Base-by-base conservation (phyloP, 2,329 filamentous ascomycete species). In the Emmonsia crescens region DNA sequence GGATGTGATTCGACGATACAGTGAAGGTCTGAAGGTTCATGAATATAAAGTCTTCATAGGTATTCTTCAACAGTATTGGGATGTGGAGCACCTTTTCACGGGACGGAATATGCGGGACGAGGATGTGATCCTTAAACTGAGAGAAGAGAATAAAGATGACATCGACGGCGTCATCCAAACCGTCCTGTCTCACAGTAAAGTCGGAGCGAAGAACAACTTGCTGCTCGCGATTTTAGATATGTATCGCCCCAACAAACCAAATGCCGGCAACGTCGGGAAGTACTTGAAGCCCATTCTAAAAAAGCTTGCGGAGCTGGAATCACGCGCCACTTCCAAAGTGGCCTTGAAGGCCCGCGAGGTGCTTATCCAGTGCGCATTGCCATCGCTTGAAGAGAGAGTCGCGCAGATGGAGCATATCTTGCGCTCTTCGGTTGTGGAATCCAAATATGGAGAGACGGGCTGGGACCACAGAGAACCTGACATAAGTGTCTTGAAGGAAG, bases 371-470 rank as follows among this genome's bases (percentile, higher is more conserved):
- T 96, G 91, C 73, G 92, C 94, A 60, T 84, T 99, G 74, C 94
- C 94, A 21, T 99, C 94, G 2, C 82, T 99, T 24, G 94, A 97
- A 76, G 94, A 99, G 82, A 88, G 94, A 68, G 89, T 89, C 31
- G 84, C 88, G 6, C 94, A 99, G 79, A 96, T 99, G 93, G 94
- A 97, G 80, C 93, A 97, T 76, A 99, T 99, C 66, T 82, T 99
- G 61, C 89, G 92, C 63, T 96, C 93, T 31, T 93, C 94, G 0
- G 94, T 99, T 27, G 85, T 96, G 8, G 91, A 99, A 76, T 96
- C 92, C n/a, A 87, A 89, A 68, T 99, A 99, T 71, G 94, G 94
- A 63, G 94, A 99, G 82, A 92, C 90, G 64, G 92, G 93, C 59
- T 96, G 90, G 89, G 93, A 96, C 66, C 94, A 99, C 78, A 84